phyloP scores from a whole-genome alignment of 148 eudicot species.

The Hydrangea macrophylla region DNA sequence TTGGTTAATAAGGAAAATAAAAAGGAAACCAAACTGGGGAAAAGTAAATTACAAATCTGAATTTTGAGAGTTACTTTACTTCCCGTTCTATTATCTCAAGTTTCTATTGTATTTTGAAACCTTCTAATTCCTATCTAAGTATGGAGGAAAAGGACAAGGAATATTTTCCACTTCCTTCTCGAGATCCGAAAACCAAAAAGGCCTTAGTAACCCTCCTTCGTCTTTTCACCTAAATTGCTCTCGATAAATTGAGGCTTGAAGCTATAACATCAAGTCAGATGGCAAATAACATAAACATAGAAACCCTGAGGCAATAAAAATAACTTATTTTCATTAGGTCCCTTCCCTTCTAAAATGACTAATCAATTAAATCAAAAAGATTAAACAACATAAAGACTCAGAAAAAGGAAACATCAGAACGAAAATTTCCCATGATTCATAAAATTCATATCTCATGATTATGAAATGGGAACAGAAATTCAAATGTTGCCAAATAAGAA shows the following conservation, averaged over 20 bases:
- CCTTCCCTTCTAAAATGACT: background rate
- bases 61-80: no score
- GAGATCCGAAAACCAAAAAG: no score
- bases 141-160: no score
- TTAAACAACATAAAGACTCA: background rate
- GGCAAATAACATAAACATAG: background rate
- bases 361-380: background rate
- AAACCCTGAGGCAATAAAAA: background rate
- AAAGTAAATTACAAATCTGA: no score
- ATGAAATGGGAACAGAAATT: background rate
- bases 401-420: background rate
- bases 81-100: no score
- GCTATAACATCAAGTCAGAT: background rate
- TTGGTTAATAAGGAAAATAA: no score
- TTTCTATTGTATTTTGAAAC: no score
- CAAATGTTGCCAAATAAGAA: background rate
- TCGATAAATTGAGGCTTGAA: background rate
- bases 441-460: slow-evolving; percentile 3
- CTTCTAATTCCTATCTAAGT: no score
- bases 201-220: background rate
- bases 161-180: no score
- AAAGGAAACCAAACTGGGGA: no score
- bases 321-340: background rate
- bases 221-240: background rate
- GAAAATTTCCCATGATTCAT: background rate